These are phyloP conservation scores for Annulohypoxylon moriforme DNA, from an alignment of 495 filamentous ascomycete species.

Conservation along the genomic window DNA sequence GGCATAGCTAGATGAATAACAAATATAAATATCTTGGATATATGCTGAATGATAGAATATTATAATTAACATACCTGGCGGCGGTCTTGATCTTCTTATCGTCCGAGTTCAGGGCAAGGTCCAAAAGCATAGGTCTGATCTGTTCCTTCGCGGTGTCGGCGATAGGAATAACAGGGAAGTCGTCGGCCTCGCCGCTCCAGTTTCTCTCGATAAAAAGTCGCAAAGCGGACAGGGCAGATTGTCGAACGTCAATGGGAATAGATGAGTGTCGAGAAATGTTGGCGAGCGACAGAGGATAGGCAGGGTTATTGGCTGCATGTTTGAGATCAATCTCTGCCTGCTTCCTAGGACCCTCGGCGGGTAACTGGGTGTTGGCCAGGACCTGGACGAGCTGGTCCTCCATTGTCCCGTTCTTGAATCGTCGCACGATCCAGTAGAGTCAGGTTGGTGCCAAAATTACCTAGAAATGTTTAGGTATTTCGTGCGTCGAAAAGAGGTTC, in stretches of 20 bases:
- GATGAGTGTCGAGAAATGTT: constrained; percentile 80
- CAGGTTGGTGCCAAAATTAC: not conserved
- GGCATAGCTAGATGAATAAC: constrained; percentile 67
- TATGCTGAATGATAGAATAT: too few species aligned
- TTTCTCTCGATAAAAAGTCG: constrained; percentile 81
- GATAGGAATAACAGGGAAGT: constrained; percentile 74
- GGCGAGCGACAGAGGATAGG: constrained; percentile 80
- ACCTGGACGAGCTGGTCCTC: constrained; percentile 86
- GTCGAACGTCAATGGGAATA: constrained; percentile 77
- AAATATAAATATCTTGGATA: too few species aligned
- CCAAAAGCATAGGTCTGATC: constrained; percentile 74
- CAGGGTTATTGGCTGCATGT: constrained; percentile 69
- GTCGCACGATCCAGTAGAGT: constrained; percentile 13
- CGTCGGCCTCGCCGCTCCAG: constrained; percentile 70
- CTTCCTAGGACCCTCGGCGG: constrained; percentile 74
- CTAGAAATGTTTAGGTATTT: not conserved
- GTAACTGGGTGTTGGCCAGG: constrained; percentile 80
- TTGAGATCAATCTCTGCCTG: constrained; percentile 82
- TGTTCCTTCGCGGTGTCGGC: constrained; percentile 76
- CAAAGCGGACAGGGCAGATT: constrained; percentile 82
- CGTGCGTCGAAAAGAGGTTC: not conserved
- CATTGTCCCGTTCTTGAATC: constrained; percentile 60
- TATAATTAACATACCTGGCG: constrained; percentile 67
- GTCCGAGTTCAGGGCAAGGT: constrained; percentile 77
- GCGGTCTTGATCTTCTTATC: constrained; percentile 87